Evolutionary conservation across 257 asterid genomes (phyloP), one percentile per base, ranked within the genome.

Genomic region (Solanum bulbocastanum): DNA sequence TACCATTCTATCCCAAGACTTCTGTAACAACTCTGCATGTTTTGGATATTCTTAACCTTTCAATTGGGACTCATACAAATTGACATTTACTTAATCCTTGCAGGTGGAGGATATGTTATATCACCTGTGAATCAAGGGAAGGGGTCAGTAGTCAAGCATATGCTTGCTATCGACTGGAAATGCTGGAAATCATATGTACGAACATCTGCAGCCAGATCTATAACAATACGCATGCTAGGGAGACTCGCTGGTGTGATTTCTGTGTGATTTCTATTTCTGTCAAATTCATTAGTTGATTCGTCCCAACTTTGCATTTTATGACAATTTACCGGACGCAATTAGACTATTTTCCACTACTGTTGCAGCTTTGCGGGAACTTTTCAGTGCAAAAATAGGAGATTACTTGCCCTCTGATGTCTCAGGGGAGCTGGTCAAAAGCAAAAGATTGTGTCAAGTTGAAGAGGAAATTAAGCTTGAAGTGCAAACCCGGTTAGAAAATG

Each of bases 81-180:
- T 81, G 85, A 32, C 44, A 82, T 82, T 39, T 25, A 3, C 30
- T 49, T 5, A 81, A 82, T 87, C 84, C 88, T 39, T 83, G 79
- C 94, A 97, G 99, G 98, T 88, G 99, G 99, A 86, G 99, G 99
- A 52, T 96, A 91, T 92, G 99, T 97, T 42, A 93, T 97, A 91
- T 92, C 98, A 90, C 99, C 99, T 66, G 86, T 91, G 65, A 93
- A 95, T 83, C 94, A 95, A 60, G 99, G 98, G 79, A 96, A 93
- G 84, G 92, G 89, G 83, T 93, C 98, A 86, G 93, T 95, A 39
- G 98, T 97, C 72, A 97, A 96, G 91, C 98, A 96, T 89, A 97
- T 97, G 99, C 95, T 97, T 91, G 98, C 99, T 87, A 92, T 97
- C 83, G 98, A 97, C 88, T 97, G 99, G 99, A 95, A 91, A 87